Conservation (phyloP, 257 asterid genomes). For the Catharanthus roseus region DNA sequence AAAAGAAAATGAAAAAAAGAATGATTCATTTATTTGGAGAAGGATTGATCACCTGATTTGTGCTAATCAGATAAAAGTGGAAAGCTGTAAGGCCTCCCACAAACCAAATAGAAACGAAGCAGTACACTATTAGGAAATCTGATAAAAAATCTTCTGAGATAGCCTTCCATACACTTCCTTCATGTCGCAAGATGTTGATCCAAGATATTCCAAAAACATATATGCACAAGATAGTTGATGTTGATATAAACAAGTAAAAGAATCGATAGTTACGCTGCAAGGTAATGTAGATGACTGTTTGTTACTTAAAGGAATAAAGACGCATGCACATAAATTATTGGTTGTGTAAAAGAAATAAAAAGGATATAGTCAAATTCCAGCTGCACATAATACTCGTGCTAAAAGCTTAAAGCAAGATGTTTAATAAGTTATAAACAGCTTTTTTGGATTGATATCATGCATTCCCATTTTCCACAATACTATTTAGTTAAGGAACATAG, state of each 20-base stretch:
- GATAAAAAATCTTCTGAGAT: constrained; percentile 59
- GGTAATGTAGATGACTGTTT: constrained; percentile 8
- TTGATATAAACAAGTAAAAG: constrained; percentile 80
- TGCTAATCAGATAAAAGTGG: constrained; percentile 82
- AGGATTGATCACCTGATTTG: constrained; percentile 40
- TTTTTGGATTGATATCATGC: not conserved
- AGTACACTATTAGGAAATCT: constrained; percentile 61
- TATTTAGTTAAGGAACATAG: not conserved
- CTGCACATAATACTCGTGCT: not conserved
- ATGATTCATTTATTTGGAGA: not conserved
- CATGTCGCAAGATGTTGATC: constrained; percentile 43
- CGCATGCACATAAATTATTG: not conserved
- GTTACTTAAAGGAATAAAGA: constrained; percentile 10
- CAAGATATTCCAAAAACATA: constrained; percentile 60
- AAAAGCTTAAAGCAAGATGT: not conserved
- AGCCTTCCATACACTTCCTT: constrained; percentile 49
- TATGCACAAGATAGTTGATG: constrained; percentile 66
- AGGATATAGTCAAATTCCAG: not conserved
- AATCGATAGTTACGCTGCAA: constrained; percentile 87
- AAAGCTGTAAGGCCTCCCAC: constrained; percentile 83
- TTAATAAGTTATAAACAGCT: not conserved
- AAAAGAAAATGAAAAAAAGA: not conserved
- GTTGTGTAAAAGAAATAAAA: not conserved
- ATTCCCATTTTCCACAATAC: not conserved
- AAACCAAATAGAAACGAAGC: constrained; percentile 85